Base-by-base conservation (phyloP, 1,139 yeast genomes). In the Hemisphaericaspora lyxosophila region DNA sequence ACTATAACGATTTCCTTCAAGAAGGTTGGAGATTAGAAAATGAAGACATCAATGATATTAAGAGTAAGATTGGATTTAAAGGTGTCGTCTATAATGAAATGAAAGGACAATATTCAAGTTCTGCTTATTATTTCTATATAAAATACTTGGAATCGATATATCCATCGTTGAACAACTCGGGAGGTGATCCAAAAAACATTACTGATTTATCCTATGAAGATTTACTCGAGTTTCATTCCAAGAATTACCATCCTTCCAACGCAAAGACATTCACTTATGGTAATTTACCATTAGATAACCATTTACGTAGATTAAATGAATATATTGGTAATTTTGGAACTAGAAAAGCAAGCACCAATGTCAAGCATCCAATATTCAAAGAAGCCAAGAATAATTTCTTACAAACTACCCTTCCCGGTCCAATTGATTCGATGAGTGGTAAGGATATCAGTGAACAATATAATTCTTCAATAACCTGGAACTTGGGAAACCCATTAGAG, bases 11-110 rank as follows among this genome's bases (percentile, higher is more conserved):
- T 60, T 92, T 92, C 55, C 73, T 76, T 48, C 98, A 94, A 65
- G 99, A 92, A 64, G 99, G 99, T 27, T 92, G 99, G 99, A 78
- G 99, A 58, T 67, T 94, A 33, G 99, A 92, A 59, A 80, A 87
- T 50, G 78, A 78, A 40, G 73, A 70, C 35, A 64, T 80, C 4
- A 58, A 70, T 11, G 90, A 90, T 54, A 64, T 67, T 7, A 45
- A 52, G 0, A 72, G 86, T 13, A 85, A 87, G 1, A 58, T 92
- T 34, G 71, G 69, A 7, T 88, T 87, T 59, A 92, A 92, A 62
- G 99, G 99, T 27, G 98, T 92, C 24, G 99, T 92, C 2, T 92
- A 85, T 60, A 92, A 92, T 56, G 99, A 92, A 64, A 92, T 92
- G 99, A 92, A 94, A 61, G 99, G 99, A 5, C 97, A 92, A 63